Conservation (phyloP, 345 rosid genomes). For the Salix arbutifolia region DNA sequence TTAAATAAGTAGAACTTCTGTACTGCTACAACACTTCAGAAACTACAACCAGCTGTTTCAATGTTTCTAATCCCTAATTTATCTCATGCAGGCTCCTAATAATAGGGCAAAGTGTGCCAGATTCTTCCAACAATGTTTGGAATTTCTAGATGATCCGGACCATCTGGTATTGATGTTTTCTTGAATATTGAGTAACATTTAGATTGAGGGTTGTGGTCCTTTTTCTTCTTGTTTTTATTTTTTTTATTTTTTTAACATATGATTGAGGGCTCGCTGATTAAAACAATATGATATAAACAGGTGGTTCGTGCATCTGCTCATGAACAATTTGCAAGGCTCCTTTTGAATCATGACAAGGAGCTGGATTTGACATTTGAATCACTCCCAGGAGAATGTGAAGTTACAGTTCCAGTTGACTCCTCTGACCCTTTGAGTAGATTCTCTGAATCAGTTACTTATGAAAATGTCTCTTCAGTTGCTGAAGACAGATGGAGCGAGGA, state of each 20-base stretch:
- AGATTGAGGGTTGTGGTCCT: not conserved
- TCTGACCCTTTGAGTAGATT: constrained; percentile 34
- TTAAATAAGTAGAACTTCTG: constrained; percentile 14
- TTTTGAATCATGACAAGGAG: constrained; percentile 63
- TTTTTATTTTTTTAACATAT: not conserved
- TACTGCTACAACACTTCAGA: not conserved
- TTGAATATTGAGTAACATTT: not conserved
- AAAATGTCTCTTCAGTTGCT: constrained; percentile 25
- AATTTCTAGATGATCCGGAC: constrained; percentile 76
- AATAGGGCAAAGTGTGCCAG: constrained; percentile 73
- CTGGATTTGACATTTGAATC: constrained; percentile 55
- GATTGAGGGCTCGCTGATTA: too few relatives aligned
- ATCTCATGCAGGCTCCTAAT: constrained; percentile 53
- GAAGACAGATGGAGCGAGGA: constrained; percentile 33
- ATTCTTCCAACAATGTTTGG: constrained; percentile 76
- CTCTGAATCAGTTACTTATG: constrained; percentile 37
- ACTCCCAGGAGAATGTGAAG: constrained; percentile 51
- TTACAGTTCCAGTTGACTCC: constrained; percentile 51
- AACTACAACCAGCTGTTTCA: constrained; percentile 8
- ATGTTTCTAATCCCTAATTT: constrained; percentile 14
- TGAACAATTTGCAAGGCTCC: constrained; percentile 91
- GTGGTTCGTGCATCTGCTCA: constrained; percentile 93
- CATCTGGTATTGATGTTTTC: constrained; percentile 51
- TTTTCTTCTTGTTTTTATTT: not conserved
- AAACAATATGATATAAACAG: constrained; percentile 35